Evolutionary conservation across 768 basidiomycete species (phyloP).

Genomic region (Thelephora ganbajun): DNA sequence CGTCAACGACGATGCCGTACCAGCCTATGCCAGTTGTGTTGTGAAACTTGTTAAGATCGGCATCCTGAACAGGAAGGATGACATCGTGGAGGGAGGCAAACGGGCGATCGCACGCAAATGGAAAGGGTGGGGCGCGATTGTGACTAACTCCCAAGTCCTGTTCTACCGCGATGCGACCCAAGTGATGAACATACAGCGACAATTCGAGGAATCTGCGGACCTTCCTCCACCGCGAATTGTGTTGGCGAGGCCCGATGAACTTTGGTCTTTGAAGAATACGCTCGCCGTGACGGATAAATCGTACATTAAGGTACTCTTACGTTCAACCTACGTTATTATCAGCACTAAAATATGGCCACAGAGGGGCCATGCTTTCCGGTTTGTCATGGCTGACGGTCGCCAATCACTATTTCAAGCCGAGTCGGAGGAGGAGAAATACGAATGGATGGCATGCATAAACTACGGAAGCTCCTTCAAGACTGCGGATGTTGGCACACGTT

Average conservation of each 20-base stretch:
- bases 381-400: slow-evolving; percentile 63
- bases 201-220: slow-evolving; percentile 22
- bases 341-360: background rate
- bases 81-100: slow-evolving; percentile 60
- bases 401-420: slow-evolving; percentile 70
- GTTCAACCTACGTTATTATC: background rate
- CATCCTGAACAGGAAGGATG: slow-evolving; percentile 70
- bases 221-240: slow-evolving; percentile 24
- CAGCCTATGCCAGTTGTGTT: slow-evolving; percentile 19
- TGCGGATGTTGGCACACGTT: slow-evolving; percentile 67
- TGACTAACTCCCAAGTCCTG: slow-evolving; percentile 83
- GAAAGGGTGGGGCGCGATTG: slow-evolving; percentile 70
- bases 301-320: slow-evolving; percentile 52
- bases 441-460: slow-evolving; percentile 88
- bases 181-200: slow-evolving; percentile 31
- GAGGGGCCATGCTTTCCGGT: slow-evolving; percentile 50
- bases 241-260: slow-evolving; percentile 70
- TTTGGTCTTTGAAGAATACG: slow-evolving; percentile 61
- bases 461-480: slow-evolving; percentile 90
- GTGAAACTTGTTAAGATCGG: slow-evolving; percentile 76
- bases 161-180: slow-evolving; percentile 70
- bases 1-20: slow-evolving; percentile 7
- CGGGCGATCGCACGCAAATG: slow-evolving; percentile 74
- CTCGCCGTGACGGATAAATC: slow-evolving; percentile 71
- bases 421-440: slow-evolving; percentile 60